Percentiles rank a stretch among this genome's conserved stretches.
phyloP scores from a whole-genome alignment of 352 stramenopile species.

The Phytophthora cactorum region DNA sequence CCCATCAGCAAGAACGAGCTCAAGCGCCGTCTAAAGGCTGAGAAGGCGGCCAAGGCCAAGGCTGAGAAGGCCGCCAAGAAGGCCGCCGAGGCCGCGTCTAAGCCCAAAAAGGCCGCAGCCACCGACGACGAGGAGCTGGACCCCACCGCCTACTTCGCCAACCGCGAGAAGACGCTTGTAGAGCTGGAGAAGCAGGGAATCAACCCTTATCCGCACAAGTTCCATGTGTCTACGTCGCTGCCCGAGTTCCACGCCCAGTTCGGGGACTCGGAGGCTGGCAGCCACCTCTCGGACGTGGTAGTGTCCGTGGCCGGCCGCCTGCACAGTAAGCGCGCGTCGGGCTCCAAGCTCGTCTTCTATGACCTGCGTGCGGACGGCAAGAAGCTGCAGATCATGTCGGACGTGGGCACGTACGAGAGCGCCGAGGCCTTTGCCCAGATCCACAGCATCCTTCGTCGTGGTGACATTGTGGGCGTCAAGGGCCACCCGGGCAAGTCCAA shows the following conservation, averaged over 20 bases:
- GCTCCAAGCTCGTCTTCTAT: constrained; percentile 98
- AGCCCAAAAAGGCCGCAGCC: constrained; percentile 81
- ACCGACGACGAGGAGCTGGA: constrained; percentile 96
- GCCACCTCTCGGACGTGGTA: constrained; percentile 73
- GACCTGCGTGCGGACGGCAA: constrained; percentile 94
- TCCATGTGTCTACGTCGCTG: constrained; percentile 93
- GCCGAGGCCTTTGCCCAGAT: constrained; percentile 77
- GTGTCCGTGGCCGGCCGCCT: constrained; percentile 96
- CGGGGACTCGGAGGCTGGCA: constrained; percentile 77
- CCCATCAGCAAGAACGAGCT: constrained; percentile 97
- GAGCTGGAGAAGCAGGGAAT: constrained; percentile 92
- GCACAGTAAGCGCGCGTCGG: constrained; percentile 95
- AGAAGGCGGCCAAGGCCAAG: constrained; percentile 94
- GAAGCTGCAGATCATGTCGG: constrained; percentile 98
- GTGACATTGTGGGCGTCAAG: constrained; percentile 96
- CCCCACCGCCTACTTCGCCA: constrained; percentile 98
- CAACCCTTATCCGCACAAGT: constrained; percentile 99
- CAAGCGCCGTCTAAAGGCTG: constrained; percentile 97
- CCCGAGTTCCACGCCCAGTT: constrained; percentile 95
- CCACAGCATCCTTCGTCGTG: constrained; percentile 91
- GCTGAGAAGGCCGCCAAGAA: constrained; percentile 89
- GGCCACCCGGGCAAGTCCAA: constrained; percentile 97
- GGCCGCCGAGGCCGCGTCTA: constrained; percentile 84
- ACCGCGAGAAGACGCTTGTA: constrained; percentile 91
- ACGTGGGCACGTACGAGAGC: constrained; percentile 68